Conservation (phyloP, 148 eudicot species). For the Rhododendron molle region DNA sequence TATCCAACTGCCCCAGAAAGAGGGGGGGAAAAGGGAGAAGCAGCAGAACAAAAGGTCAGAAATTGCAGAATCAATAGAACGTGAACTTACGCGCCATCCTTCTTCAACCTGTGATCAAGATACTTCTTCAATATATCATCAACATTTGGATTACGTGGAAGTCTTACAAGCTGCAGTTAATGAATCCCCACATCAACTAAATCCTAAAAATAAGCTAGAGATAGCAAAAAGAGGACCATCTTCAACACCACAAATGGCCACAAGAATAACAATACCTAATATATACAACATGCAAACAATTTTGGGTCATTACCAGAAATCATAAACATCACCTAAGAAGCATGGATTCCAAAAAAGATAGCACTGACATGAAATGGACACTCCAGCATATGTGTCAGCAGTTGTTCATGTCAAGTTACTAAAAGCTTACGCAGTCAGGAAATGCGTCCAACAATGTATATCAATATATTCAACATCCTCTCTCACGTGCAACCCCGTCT, state of each 20-base stretch:
- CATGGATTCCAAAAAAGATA: background rate
- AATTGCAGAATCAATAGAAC: background rate
- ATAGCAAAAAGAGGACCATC: background rate
- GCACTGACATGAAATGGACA: background rate
- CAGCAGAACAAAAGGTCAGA: background rate
- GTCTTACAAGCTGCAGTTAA: conserved; percentile 52
- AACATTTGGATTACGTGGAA: conserved; percentile 59
- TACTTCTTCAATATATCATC: conserved; percentile 45
- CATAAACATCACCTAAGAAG: background rate
- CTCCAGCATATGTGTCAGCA: background rate
- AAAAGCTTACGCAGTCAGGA: background rate
- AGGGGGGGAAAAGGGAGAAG: background rate
- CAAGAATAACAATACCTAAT: background rate
- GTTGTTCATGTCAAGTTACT: background rate
- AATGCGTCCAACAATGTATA: background rate
- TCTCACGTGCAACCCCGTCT: background rate
- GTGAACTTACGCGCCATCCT: conserved; percentile 45
- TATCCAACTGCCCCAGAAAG: background rate
- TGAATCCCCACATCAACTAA: background rate
- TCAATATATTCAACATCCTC: background rate
- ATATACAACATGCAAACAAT: background rate
- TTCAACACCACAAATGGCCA: background rate
- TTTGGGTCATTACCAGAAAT: background rate
- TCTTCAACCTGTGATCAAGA: conserved; percentile 33
- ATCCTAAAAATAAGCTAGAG: background rate